Evolutionary conservation across 768 basidiomycete species (phyloP).

Genomic region (Lyophyllum shimeji): DNA sequence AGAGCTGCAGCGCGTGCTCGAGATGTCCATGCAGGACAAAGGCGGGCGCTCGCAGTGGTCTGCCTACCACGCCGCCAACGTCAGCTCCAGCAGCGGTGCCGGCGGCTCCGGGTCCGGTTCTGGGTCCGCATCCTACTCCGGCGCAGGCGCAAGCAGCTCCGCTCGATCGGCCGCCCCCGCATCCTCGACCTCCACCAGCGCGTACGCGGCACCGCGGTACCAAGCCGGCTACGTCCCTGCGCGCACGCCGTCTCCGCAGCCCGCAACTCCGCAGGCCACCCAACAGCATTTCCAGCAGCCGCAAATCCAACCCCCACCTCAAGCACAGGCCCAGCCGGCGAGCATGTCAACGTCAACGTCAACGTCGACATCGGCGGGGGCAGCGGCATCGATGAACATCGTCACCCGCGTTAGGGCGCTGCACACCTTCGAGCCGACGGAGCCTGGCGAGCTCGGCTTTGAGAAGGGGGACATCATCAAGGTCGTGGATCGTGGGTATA

Average conservation of each 20-base stretch:
- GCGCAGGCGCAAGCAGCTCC: conserved; percentile 13
- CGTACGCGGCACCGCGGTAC: conserved; percentile 36
- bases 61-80: conserved; percentile 35
- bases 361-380: too few relatives aligned
- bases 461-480: conserved; percentile 93
- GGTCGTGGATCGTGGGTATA: conserved; percentile 90
- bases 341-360: too few relatives aligned
- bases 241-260: conserved; percentile 44
- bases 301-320: conserved; percentile 19
- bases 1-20: conserved; percentile 89
- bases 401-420: conserved; percentile 87
- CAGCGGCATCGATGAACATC: conserved; percentile 28
- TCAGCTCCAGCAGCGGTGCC: conserved; percentile 13
- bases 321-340: conserved; percentile 14
- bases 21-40: conserved; percentile 90
- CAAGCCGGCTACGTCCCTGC: conserved; percentile 60
- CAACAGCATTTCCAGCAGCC: conserved; percentile 23
- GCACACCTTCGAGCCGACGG: conserved; percentile 85
- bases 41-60: conserved; percentile 70
- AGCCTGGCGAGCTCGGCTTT: conserved; percentile 88
- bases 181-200: not conserved
- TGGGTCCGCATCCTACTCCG: not conserved
- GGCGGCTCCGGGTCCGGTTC: not conserved
- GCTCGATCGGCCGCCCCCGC: conserved; percentile 8
- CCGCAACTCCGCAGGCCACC: conserved; percentile 6